These are phyloP conservation scores for Tulasnella sp. DNA, from an alignment of 768 basidiomycete species.

Conservation along the genomic window DNA sequence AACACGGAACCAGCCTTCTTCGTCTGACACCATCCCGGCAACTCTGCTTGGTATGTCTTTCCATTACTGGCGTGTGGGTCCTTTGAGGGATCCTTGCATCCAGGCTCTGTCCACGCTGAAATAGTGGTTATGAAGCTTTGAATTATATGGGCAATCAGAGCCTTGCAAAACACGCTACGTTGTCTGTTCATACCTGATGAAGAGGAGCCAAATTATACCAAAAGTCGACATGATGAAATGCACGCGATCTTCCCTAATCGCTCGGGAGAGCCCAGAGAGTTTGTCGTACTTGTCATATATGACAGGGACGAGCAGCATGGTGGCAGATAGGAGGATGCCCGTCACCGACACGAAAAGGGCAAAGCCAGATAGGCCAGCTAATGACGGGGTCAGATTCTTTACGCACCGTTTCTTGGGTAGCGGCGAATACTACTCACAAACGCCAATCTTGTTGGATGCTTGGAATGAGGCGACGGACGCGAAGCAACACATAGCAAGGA, in stretches of 20 bases:
- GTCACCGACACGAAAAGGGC: conserved; percentile 68
- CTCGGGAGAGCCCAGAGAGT: conserved; percentile 61
- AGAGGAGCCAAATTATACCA: conserved; percentile 52
- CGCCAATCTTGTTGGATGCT: conserved; percentile 69
- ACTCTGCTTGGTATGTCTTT: conserved; percentile 46
- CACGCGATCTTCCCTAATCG: conserved; percentile 72
- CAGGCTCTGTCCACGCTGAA: conserved; percentile 70
- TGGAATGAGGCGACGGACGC: conserved; percentile 85
- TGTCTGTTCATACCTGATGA: conserved; percentile 56
- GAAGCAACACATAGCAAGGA: conserved; percentile 84
- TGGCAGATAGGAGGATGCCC: conserved; percentile 59
- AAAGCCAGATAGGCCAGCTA: conserved; percentile 81
- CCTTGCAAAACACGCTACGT: too few species aligned
- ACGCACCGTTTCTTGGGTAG: neutral
- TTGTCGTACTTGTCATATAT: conserved; percentile 80
- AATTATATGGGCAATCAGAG: neutral
- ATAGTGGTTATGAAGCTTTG: conserved; percentile 23
- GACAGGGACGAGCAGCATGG: conserved; percentile 69
- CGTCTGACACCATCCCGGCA: conserved; percentile 79
- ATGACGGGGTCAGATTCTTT: neutral
- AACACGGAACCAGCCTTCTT: conserved; percentile 87
- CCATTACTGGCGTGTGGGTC: conserved; percentile 71
- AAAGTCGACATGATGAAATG: conserved; percentile 69
- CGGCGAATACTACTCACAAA: conserved; percentile 48
- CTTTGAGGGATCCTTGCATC: conserved; percentile 73